Evolutionary conservation across 129 eudicot species (phyloP).

Genomic region (Centrapalus pauciflorus): DNA sequence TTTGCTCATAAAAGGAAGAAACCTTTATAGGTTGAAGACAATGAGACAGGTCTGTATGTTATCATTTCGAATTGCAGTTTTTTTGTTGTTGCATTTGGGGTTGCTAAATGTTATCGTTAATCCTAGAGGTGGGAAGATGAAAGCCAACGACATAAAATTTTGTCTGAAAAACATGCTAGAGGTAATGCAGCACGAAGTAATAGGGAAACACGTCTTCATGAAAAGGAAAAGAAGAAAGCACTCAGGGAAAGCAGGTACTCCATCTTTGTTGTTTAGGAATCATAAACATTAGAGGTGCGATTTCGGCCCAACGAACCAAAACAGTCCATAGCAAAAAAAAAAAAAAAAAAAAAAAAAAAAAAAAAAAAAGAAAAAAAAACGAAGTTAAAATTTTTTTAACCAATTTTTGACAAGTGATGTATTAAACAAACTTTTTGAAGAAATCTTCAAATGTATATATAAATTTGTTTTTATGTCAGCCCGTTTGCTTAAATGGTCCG

Average conservation of each 20-base stretch:
- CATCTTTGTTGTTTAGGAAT: neutral
- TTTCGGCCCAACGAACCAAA: too few relatives aligned
- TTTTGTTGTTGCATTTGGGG: neutral
- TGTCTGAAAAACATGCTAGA: conserved; percentile 69
- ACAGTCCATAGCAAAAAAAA: too few relatives aligned
- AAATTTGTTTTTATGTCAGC: too few relatives aligned
- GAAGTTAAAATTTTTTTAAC: too few relatives aligned
- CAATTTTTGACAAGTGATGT: too few relatives aligned
- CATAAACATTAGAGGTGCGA: too few relatives aligned
- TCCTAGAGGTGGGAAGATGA: conserved; percentile 86
- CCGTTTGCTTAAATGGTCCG: too few relatives aligned
- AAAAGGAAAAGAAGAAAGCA: conserved; percentile 43
- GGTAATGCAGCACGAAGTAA: conserved; percentile 57
- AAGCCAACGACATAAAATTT: conserved; percentile 53
- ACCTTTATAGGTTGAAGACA: conserved; percentile 72
- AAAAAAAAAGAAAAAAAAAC: too few relatives aligned
- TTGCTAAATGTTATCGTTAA: conserved; percentile 4
- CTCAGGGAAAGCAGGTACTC: conserved; percentile 39
- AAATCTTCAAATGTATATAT: too few relatives aligned
- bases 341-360: too few relatives aligned
- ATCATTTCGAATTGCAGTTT: neutral
- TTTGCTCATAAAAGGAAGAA: conserved; percentile 84
- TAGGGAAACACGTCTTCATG: conserved; percentile 66
- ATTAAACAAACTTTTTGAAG: too few relatives aligned
- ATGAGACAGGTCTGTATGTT: conserved; percentile 56